These are phyloP conservation scores for Candida patagonica DNA, from an alignment of 805 yeast genomes.

Conservation along the genomic window DNA sequence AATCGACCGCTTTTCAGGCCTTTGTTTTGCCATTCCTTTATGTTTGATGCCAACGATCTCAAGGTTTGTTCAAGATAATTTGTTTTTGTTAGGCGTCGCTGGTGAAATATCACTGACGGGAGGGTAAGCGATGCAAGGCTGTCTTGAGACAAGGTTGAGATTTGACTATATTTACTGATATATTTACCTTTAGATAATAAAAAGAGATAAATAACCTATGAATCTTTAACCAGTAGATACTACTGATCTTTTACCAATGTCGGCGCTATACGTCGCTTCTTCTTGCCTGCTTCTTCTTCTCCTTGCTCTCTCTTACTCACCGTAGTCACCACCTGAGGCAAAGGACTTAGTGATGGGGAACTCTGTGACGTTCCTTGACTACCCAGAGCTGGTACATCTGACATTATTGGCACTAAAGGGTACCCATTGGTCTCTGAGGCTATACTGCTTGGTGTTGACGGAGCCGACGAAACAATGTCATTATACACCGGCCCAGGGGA, in stretches of 20 bases:
- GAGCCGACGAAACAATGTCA: conserved; percentile 1
- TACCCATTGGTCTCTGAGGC: conserved; percentile 3
- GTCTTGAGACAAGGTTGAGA: no score
- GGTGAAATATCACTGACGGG: no score
- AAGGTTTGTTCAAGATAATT: no score
- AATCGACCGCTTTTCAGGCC: no score
- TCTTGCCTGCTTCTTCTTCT: conserved; percentile 11
- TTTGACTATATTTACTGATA: no score
- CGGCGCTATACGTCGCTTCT: conserved; percentile 32
- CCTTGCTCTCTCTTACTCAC: conserved; percentile 4
- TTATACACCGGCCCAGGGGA: conserved; percentile 1
- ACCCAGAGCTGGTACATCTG: conserved; percentile 16
- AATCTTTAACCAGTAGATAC: no score
- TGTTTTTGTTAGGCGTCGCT: no score
- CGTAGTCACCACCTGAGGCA: conserved; percentile 2
- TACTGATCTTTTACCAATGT: conserved; percentile 25
- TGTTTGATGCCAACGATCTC: no score
- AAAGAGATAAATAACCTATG: no score
- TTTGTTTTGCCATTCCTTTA: no score
- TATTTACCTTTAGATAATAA: no score
- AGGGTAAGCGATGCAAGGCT: no score
- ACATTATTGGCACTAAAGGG: conserved; percentile 13
- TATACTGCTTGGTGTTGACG: neutral
- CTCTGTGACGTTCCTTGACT: conserved; percentile 9
- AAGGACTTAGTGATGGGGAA: conserved; percentile 12